Evolutionary conservation across 768 basidiomycete genomes (phyloP).

Genomic region (Hygrocybe coccinea): DNA sequence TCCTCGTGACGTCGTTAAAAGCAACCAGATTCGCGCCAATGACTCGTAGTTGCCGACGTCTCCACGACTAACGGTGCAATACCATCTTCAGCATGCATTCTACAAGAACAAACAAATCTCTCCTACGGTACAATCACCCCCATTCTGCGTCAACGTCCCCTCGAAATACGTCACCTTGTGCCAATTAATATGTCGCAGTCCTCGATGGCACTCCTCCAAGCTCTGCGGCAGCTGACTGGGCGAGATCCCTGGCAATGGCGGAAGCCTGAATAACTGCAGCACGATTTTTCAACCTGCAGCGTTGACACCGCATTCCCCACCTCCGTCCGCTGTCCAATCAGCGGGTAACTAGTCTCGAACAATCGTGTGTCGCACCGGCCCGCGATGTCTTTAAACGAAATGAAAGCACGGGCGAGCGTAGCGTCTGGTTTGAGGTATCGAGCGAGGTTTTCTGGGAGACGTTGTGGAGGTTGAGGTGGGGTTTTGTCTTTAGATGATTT

Average conservation of each 20-base stretch:
- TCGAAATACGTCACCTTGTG: constrained; percentile 93
- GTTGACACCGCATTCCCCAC: constrained; percentile 53
- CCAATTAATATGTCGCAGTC: constrained; percentile 86
- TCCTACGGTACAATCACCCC: constrained; percentile 87
- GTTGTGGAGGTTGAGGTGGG: constrained; percentile 32
- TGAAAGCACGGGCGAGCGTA: constrained; percentile 82
- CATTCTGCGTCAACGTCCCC: constrained; percentile 86
- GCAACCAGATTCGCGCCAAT: constrained; percentile 84
- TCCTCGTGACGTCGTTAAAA: constrained; percentile 91
- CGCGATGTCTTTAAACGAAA: constrained; percentile 86
- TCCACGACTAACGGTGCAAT: constrained; percentile 56
- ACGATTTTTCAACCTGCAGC: constrained; percentile 82
- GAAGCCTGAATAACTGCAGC: constrained; percentile 85
- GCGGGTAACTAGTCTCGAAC: constrained; percentile 76
- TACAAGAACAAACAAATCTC: neutral
- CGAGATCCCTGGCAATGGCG: constrained; percentile 78
- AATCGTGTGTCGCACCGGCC: constrained; percentile 77
- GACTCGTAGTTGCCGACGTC: constrained; percentile 76
- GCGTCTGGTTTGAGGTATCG: constrained; percentile 80
- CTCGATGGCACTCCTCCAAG: constrained; percentile 86
- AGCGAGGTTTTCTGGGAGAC: constrained; percentile 67
- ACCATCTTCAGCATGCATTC: neutral
- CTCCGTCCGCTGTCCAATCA: constrained; percentile 72
- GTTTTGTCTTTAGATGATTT: constrained; percentile 50
- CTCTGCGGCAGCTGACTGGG: constrained; percentile 84